phyloP scores from a whole-genome alignment of 2,329 filamentous ascomycete species.

The Exophiala sideris region DNA sequence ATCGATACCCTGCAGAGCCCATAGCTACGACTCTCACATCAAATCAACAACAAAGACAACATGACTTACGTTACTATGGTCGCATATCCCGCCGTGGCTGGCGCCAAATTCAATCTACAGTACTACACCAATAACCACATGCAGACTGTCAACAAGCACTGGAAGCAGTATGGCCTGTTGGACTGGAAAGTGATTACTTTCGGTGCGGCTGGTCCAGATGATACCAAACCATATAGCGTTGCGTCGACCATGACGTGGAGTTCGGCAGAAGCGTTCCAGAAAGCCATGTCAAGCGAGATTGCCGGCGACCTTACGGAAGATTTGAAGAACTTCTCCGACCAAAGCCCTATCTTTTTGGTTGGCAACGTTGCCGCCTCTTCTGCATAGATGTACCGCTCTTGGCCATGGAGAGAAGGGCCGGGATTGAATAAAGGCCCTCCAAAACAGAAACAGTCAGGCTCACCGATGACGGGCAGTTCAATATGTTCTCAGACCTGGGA shows the following conservation, averaged over 20 bases:
- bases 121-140: conserved; percentile 9
- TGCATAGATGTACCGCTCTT: too few relatives aligned
- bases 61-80: conserved; percentile 12
- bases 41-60: neutral
- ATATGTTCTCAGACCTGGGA: too few relatives aligned
- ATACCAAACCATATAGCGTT: neutral
- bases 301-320: neutral
- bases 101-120: conserved; percentile 4
- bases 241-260: neutral
- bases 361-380: neutral
- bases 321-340: neutral
- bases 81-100: conserved; percentile 3
- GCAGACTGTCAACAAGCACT: conserved; percentile 1
- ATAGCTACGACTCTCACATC: too few relatives aligned
- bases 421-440: neutral
- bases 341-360: neutral
- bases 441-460: neutral
- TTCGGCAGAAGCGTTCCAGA: neutral
- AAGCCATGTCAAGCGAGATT: neutral
- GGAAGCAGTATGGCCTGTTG: conserved; percentile 7
- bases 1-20: too few relatives aligned
- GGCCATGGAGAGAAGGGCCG: neutral
- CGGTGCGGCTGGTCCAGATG: neutral
- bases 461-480: too few relatives aligned
- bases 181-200: conserved; percentile 11